Evolutionary conservation across 2,329 filamentous ascomycete genomes (phyloP).

Genomic region (Apiospora phragmitis): DNA sequence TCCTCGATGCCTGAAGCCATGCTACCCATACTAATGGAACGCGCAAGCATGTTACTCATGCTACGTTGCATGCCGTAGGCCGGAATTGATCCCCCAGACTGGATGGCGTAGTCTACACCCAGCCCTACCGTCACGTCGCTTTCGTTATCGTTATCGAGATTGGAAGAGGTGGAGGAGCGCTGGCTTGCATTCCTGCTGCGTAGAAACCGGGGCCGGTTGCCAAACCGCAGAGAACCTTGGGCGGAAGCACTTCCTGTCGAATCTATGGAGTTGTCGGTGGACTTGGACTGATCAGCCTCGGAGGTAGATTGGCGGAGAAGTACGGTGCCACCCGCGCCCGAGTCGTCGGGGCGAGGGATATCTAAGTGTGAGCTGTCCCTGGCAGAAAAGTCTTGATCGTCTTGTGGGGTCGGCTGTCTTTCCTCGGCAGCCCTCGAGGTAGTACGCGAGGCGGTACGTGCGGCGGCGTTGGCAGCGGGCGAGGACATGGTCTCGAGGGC

Average conservation of each 20-base stretch:
- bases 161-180: slow-evolving; percentile 60
- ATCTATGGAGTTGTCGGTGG: slow-evolving; percentile 45
- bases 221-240: slow-evolving; percentile 23
- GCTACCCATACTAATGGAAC: slow-evolving; percentile 85
- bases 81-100: slow-evolving; percentile 69
- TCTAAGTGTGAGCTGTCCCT: slow-evolving; percentile 28
- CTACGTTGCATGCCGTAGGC: slow-evolving; percentile 56
- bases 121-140: slow-evolving; percentile 71
- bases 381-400: slow-evolving; percentile 17
- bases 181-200: slow-evolving; percentile 59
- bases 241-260: slow-evolving; percentile 40
- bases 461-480: slow-evolving; percentile 55
- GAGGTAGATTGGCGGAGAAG: slow-evolving; percentile 29
- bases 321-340: slow-evolving; percentile 24
- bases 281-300: slow-evolving; percentile 34
- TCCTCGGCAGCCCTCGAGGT: slow-evolving; percentile 39
- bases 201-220: slow-evolving; percentile 56
- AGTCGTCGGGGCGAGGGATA: slow-evolving; percentile 32
- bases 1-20: slow-evolving; percentile 77
- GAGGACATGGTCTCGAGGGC: slow-evolving; percentile 55
- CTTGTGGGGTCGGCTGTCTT: slow-evolving; percentile 18
- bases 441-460: slow-evolving; percentile 38
- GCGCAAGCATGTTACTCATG: slow-evolving; percentile 60
- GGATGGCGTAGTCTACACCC: slow-evolving; percentile 76
- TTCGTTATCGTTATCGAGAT: slow-evolving; percentile 56